Evolutionary conservation across 768 basidiomycete genomes (phyloP).

Genomic region (Lactifluus piperatus): DNA sequence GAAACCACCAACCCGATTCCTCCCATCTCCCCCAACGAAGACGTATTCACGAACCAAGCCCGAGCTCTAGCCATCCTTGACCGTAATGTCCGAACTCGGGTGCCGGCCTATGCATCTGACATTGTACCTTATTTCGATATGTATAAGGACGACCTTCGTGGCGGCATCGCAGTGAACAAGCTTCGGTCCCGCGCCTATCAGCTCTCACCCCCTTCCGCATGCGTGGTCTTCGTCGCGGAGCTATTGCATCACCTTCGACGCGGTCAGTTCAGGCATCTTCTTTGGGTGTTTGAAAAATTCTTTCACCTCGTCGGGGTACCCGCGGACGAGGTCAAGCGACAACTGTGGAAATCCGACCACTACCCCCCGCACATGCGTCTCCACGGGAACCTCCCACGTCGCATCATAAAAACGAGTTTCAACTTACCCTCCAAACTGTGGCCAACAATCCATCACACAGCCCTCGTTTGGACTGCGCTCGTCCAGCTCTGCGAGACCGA

Average conservation of each 20-base stretch:
- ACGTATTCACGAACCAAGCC: not conserved
- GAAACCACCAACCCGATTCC: not conserved
- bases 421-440: constrained; percentile 24
- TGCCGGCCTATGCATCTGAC: not conserved
- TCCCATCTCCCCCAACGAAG: not conserved
- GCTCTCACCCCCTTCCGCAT: not conserved
- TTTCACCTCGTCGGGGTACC: constrained; percentile 52
- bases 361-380: not conserved
- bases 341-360: not conserved
- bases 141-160: constrained; percentile 10
- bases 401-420: constrained; percentile 20
- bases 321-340: not conserved
- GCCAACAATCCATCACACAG: constrained; percentile 29
- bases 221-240: constrained; percentile 22
- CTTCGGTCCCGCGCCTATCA: constrained; percentile 12
- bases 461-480: constrained; percentile 30
- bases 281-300: constrained; percentile 38
- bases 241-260: constrained; percentile 20
- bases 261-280: constrained; percentile 6
- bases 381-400: constrained; percentile 25
- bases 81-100: not conserved
- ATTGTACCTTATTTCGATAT: constrained; percentile 18
- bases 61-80: constrained; percentile 4
- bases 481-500: constrained; percentile 21
- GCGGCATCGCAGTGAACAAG: not conserved